phyloP scores from a whole-genome alignment of 1,284 basidiomycete genomes.

The Heterobasidion irregulare region DNA sequence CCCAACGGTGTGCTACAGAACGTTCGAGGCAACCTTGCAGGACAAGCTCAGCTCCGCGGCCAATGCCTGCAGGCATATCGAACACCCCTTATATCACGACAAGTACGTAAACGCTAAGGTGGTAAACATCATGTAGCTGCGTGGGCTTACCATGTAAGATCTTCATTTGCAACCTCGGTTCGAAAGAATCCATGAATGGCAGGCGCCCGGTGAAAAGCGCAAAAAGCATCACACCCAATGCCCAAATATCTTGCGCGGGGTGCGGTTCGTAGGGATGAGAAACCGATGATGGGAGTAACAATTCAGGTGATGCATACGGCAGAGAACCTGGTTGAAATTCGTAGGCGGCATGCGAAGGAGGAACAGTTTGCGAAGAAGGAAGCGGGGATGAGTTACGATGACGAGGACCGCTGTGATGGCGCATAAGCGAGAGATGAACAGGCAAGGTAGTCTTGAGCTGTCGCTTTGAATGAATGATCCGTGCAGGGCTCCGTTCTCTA shows the following conservation, averaged over 20 bases:
- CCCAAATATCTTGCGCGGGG: constrained; percentile 91
- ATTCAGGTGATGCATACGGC: constrained; percentile 83
- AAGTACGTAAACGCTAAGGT: constrained; percentile 1
- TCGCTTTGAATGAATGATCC: constrained; percentile 10
- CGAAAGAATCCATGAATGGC: constrained; percentile 83
- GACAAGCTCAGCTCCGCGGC: constrained; percentile 64
- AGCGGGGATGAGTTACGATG: constrained; percentile 56
- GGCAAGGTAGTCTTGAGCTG: constrained; percentile 16
- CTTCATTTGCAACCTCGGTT: constrained; percentile 85
- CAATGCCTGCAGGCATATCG: constrained; percentile 49
- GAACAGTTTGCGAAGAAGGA: constrained; percentile 24
- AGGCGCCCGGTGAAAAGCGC: constrained; percentile 73
- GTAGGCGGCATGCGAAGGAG: constrained; percentile 28
- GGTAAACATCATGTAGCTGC: not conserved
- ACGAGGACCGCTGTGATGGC: constrained; percentile 30
- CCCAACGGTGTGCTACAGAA: constrained; percentile 57
- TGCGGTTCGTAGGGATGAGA: constrained; percentile 28
- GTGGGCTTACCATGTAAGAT: constrained; percentile 67
- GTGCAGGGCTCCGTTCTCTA: constrained; percentile 16
- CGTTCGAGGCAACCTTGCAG: constrained; percentile 70
- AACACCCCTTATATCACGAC: constrained; percentile 32
- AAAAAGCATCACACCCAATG: constrained; percentile 82
- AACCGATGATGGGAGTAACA: constrained; percentile 37
- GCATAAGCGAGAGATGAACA: constrained; percentile 26
- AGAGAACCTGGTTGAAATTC: constrained; percentile 77